A percentile compares a stretch with the other conserved stretches of the same genome.
Conservation (phyloP, 2,329 filamentous ascomycete species). For the Colletotrichum tamarilloi region DNA sequence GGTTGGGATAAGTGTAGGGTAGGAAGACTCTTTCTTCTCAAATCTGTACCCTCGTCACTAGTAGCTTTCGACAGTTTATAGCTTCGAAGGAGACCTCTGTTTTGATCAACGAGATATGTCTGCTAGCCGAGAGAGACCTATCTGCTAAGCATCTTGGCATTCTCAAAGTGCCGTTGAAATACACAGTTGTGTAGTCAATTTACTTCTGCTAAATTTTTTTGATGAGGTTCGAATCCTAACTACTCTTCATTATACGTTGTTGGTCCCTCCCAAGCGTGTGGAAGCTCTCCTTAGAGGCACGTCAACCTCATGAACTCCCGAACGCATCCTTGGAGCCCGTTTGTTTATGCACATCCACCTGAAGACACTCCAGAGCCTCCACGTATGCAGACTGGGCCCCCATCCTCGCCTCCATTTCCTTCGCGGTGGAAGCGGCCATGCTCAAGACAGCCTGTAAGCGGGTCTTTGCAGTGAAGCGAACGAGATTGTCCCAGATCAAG, state of each 20-base stretch:
- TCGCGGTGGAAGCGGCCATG: not conserved
- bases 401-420: not conserved
- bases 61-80: not conserved
- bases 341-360: not conserved
- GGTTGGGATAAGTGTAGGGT: not conserved
- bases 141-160: not conserved
- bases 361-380: not conserved
- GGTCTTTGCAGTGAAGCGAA: not conserved
- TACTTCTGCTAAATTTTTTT: not conserved
- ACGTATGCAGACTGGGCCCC: not conserved
- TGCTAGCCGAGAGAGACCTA: not conserved
- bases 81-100: not conserved
- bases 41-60: not conserved
- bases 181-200: not conserved
- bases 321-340: not conserved
- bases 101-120: fast-evolving
- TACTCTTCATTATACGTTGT: not conserved
- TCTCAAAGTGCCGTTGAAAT: not conserved
- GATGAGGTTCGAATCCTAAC: not conserved
- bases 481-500: not conserved
- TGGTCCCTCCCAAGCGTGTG: not conserved
- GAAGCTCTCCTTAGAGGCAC: no score
- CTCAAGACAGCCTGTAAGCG: not conserved
- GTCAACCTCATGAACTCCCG: not conserved
- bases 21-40: not conserved